Base-by-base conservation (phyloP, 257 asterid genomes). In the Prunella vulgaris region DNA sequence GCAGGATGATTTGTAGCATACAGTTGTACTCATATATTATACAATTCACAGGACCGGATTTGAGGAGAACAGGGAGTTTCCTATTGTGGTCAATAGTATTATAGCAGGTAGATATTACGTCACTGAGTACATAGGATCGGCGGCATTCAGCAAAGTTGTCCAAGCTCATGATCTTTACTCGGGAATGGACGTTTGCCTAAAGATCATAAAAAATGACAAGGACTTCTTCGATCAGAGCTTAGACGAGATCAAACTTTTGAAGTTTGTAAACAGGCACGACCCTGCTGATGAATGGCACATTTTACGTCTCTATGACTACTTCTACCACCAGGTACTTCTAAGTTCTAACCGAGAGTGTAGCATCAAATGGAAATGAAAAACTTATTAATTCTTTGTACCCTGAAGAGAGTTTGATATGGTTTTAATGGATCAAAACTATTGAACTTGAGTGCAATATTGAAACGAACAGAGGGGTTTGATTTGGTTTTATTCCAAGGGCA, bases 161-260 rank as follows among this genome's bases (percentile, higher is more conserved):
- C 97, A 86, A 79, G 99, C 97, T 1, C 96, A 80, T 14, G 99
- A 94, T 83, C 89, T 90, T 60, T 77, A 79, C 75, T 70, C 80
- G 7, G 97, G 96, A 56, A 71, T 77, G 81, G 97, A 91, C 54
- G 97, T 94, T 78, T 91, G 97, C 83, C 77, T 94, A 76, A 94
- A 94, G 89, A 94, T 94, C 78, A 91, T 94, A 52, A 94, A 94
- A 72, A 93, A 93, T 7, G 96, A 93, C 82, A 93, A 93, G 83
- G 99, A 93, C 71, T 93, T 88, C 64, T 93, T 93, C 25, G 99
- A 93, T 73, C 99, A 93, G 82, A 93, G 99, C 86, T 79, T 93
- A 69, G 99, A 91, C 24, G 99, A 93, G 82, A 91, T 93, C 76
- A 93, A 93, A 69, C 97, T 93, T 76, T 83, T 93, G 35, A 93